These are phyloP conservation scores for Darksidea phi DNA, from an alignment of 495 filamentous ascomycete genomes.

Conservation along the genomic window DNA sequence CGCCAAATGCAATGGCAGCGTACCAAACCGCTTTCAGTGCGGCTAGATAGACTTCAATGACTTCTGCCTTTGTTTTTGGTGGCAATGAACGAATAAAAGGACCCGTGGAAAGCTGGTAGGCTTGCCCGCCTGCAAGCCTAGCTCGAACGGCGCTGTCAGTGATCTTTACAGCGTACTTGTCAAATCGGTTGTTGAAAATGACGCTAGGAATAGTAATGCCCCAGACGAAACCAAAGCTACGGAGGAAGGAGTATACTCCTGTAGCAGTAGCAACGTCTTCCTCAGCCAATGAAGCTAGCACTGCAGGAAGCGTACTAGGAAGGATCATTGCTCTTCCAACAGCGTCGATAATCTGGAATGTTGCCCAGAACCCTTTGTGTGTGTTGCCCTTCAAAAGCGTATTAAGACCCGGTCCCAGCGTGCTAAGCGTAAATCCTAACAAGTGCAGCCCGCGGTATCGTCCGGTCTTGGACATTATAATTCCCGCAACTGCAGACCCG, in stretches of 20 bases:
- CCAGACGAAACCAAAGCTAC: conserved; percentile 24
- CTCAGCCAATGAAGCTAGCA: conserved; percentile 14
- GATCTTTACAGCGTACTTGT: neutral
- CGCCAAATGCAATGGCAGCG: conserved; percentile 10
- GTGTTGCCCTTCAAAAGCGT: neutral
- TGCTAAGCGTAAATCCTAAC: conserved; percentile 4
- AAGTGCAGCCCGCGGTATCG: conserved; percentile 13
- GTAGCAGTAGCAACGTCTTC: conserved; percentile 10
- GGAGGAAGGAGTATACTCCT: conserved; percentile 9
- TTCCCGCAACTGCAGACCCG: conserved; percentile 1
- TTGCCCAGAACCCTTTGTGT: conserved; percentile 4
- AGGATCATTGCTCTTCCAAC: conserved; percentile 3
- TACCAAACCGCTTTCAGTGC: conserved; percentile 14
- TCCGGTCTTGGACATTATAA: conserved; percentile 4
- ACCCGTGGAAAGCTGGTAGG: conserved; percentile 5
- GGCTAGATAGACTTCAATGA: conserved; percentile 2
- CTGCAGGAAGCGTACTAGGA: conserved; percentile 12
- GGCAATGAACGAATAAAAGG: neutral
- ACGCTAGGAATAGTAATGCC: conserved; percentile 19
- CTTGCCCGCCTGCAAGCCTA: neutral
- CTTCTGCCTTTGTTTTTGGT: neutral
- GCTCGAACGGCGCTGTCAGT: conserved; percentile 4
- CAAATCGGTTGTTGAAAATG: conserved; percentile 24
- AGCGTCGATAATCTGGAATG: conserved; percentile 6
- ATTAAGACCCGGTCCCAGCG: conserved; percentile 10